Conservation (phyloP, 2,329 filamentous ascomycete species). For the Colletotrichum sp. region DNA sequence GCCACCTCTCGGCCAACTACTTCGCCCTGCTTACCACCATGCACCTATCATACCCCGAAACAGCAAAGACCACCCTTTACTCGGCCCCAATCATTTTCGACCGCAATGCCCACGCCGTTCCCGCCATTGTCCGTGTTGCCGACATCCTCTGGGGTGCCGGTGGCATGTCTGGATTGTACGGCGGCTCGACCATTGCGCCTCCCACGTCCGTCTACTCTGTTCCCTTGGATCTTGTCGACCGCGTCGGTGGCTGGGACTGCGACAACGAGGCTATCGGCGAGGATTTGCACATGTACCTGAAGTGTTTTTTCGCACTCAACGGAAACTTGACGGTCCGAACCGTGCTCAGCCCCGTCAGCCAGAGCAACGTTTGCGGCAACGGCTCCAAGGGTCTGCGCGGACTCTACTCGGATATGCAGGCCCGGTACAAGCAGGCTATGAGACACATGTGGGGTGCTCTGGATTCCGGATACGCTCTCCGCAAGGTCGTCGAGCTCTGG, state of each 20-base stretch:
- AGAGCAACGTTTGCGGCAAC: slow-evolving; percentile 72
- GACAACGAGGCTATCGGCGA: slow-evolving; percentile 76
- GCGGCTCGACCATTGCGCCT: slow-evolving; percentile 67
- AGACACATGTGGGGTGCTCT: slow-evolving; percentile 80
- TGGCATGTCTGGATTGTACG: slow-evolving; percentile 72
- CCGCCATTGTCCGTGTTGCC: slow-evolving; percentile 71
- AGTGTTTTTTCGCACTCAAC: slow-evolving; percentile 77
- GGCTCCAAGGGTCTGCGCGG: slow-evolving; percentile 57
- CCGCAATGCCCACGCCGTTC: slow-evolving; percentile 72
- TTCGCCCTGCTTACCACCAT: slow-evolving; percentile 69
- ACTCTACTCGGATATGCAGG: slow-evolving; percentile 61
- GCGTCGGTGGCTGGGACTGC: slow-evolving; percentile 75
- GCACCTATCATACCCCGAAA: slow-evolving; percentile 65
- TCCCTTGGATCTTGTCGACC: slow-evolving; percentile 69
- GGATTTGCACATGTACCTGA: slow-evolving; percentile 79
- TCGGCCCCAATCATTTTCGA: slow-evolving; percentile 76
- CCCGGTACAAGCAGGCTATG: slow-evolving; percentile 74
- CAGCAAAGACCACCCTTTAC: slow-evolving; percentile 68
- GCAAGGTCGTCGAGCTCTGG: slow-evolving; percentile 63
- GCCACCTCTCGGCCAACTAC: slow-evolving; percentile 72
- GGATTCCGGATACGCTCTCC: slow-evolving; percentile 70
- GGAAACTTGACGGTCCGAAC: slow-evolving; percentile 70
- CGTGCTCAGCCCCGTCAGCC: slow-evolving; percentile 72
- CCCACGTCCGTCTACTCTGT: slow-evolving; percentile 78
- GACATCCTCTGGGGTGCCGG: slow-evolving; percentile 76